A percentile compares a stretch with the other conserved stretches of the same genome.
Conservation (phyloP, 1,139 yeast species). For the Suhomyces chickasaworum region DNA sequence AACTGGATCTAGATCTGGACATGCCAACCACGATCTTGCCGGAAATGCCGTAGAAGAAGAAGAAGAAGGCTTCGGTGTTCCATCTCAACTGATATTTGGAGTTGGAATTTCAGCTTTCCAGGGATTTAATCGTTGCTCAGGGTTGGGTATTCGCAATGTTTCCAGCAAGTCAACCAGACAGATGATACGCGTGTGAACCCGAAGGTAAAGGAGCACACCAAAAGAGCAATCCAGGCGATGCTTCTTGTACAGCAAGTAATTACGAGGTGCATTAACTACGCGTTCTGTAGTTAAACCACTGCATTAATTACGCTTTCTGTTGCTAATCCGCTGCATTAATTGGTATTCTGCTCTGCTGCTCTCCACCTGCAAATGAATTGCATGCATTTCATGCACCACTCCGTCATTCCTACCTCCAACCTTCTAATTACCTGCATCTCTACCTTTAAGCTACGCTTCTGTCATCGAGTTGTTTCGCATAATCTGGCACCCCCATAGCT, state of each 20-base stretch:
- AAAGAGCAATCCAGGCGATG: too few species aligned
- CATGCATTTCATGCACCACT: background rate
- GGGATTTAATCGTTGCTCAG: background rate
- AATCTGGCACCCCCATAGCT: too few species aligned
- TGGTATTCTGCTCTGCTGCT: too few species aligned
- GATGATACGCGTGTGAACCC: too few species aligned
- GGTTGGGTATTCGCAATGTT: too few species aligned
- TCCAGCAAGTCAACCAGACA: too few species aligned
- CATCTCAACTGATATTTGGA: background rate
- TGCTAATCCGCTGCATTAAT: background rate
- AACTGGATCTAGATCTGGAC: background rate
- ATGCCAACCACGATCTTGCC: background rate
- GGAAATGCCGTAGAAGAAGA: background rate
- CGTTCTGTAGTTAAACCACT: background rate
- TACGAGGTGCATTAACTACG: background rate
- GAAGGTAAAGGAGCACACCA: too few species aligned
- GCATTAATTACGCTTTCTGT: background rate
- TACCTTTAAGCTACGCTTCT: background rate
- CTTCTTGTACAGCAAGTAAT: background rate
- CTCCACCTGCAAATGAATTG: background rate
- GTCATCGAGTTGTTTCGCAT: too few species aligned
- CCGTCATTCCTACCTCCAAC: background rate
- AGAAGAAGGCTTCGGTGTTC: background rate
- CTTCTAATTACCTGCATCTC: background rate
- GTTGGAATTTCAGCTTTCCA: background rate